phyloP scores from a whole-genome alignment of 2,329 filamentous ascomycete genomes.

The Cercospora sesami region DNA sequence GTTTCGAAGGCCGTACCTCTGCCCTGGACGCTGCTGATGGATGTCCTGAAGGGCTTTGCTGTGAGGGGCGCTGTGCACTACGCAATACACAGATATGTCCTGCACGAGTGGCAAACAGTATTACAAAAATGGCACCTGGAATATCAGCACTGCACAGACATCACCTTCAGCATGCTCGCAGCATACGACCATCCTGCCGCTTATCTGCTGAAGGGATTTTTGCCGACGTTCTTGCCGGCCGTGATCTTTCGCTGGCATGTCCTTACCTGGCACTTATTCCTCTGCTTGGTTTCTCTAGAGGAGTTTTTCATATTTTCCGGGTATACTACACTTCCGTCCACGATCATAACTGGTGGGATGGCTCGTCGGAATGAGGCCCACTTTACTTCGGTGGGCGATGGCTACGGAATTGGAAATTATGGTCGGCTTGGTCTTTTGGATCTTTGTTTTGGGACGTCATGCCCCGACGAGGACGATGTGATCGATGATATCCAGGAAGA shows the following conservation, averaged over 20 bases:
- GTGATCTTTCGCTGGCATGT: constrained; percentile 67
- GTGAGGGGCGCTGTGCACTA: constrained; percentile 69
- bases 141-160: constrained; percentile 60
- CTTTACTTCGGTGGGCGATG: constrained; percentile 45
- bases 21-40: constrained; percentile 61
- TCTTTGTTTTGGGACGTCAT: constrained; percentile 58
- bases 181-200: constrained; percentile 69
- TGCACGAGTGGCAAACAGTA: constrained; percentile 56
- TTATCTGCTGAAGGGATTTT: constrained; percentile 62
- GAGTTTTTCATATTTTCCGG: constrained; percentile 68
- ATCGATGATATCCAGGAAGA: constrained; percentile 57
- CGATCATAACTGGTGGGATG: constrained; percentile 59
- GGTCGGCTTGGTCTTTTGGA: constrained; percentile 59
- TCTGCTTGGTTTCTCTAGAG: constrained; percentile 63
- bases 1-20: constrained; percentile 58
- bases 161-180: constrained; percentile 63
- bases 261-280: constrained; percentile 68
- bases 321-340: constrained; percentile 62
- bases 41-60: constrained; percentile 55
- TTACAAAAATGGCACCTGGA: constrained; percentile 46
- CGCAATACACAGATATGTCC: constrained; percentile 64
- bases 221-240: constrained; percentile 67
- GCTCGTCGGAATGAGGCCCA: constrained; percentile 60
- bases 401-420: constrained; percentile 41
- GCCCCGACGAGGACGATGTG: constrained; percentile 52